phyloP scores from a whole-genome alignment of 73 alveolate species.

The Paramecium sonneborni region DNA sequence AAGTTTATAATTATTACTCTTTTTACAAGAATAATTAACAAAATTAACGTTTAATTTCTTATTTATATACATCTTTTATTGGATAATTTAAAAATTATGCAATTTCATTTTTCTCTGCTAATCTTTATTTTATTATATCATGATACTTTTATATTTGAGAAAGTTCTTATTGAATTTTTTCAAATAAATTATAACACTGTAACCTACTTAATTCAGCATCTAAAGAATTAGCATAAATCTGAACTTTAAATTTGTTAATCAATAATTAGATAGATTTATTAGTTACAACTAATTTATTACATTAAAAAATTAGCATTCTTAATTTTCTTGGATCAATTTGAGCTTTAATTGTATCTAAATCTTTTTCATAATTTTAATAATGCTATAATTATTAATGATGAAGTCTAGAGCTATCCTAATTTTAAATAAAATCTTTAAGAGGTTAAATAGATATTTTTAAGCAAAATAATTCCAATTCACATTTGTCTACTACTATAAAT shows the following conservation, averaged over 20 bases:
- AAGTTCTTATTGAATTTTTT: not conserved
- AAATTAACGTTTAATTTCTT: not conserved
- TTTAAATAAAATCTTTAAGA: not conserved
- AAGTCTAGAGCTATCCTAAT: not conserved
- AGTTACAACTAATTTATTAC: not conserved
- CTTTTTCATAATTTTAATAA: not conserved
- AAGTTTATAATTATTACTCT: not conserved
- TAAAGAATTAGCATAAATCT: not conserved
- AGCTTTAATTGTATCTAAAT: not conserved
- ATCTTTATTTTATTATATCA: not conserved
- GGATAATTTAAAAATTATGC: not conserved
- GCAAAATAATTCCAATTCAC: not conserved
- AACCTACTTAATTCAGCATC: not conserved
- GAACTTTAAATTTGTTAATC: slow-evolving; percentile 14
- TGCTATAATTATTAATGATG: not conserved
- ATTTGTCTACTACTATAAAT: not conserved
- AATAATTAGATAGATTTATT: not conserved
- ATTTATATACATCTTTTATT: not conserved
- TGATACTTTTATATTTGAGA: not conserved
- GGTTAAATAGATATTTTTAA: not conserved
- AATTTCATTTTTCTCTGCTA: slow-evolving; percentile 5
- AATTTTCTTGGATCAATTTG: not conserved
- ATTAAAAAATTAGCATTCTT: not conserved
- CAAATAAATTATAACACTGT: not conserved
- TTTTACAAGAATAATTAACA: not conserved